Conservation (phyloP, 306 rosid genomes). For the Quercus alba region DNA sequence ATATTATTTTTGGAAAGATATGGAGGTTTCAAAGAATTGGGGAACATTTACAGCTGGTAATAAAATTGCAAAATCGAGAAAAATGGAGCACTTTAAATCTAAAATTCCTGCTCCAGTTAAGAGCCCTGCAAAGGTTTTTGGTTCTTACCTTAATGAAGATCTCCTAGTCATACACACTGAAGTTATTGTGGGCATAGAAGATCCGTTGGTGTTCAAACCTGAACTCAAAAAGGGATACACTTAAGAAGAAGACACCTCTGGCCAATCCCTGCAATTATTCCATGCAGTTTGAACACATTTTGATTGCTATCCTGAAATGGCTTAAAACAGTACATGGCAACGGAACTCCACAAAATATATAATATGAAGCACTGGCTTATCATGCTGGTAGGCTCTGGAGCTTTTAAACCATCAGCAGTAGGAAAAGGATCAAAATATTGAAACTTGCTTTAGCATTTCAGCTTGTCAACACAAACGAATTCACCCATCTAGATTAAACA, state of each 20-base stretch:
- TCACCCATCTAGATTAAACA: not conserved
- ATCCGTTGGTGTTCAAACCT: too few species aligned
- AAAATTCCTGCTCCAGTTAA: not conserved
- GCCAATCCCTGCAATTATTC: not conserved
- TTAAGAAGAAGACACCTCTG: not conserved
- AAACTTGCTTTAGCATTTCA: not conserved
- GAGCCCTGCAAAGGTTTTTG: not conserved
- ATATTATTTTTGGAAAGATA: too few species aligned
- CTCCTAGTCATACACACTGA: not conserved
- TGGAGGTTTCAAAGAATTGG: not conserved
- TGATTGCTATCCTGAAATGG: not conserved
- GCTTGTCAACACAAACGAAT: not conserved
- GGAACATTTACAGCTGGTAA: not conserved
- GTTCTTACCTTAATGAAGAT: not conserved
- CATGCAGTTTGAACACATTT: not conserved
- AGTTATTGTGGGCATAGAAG: not conserved
- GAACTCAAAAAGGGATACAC: not conserved
- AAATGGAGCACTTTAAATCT: not conserved
- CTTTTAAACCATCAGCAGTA: not conserved
- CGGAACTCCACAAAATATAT: not conserved
- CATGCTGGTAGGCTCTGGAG: not conserved
- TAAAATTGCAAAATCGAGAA: not conserved
- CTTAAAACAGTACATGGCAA: not conserved
- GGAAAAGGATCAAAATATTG: conserved; percentile 5
- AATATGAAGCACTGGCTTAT: not conserved